Percentiles rank a stretch among this genome's conserved stretches.
These are phyloP conservation scores for Moesziomyces parantarcticus DNA, from an alignment of 1,284 basidiomycete species.

Conservation along the genomic window DNA sequence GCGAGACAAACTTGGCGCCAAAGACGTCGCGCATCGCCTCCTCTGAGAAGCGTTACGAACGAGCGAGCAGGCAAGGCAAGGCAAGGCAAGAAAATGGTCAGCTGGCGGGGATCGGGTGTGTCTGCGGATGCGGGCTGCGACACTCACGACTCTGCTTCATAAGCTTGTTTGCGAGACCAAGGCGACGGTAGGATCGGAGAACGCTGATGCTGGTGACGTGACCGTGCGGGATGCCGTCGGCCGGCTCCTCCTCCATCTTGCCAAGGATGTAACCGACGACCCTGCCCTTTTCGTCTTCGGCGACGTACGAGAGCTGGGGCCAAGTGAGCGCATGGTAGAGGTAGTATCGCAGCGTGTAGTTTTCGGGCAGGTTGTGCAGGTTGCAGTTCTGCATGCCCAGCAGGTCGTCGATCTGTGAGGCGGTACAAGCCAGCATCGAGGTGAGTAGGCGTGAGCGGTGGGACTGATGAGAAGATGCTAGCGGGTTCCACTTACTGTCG, in stretches of 20 bases:
- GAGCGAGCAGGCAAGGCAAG: neutral
- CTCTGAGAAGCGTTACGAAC: constrained; percentile 36
- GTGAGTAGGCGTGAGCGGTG: neutral
- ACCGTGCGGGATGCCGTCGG: constrained; percentile 66
- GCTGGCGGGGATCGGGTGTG: neutral
- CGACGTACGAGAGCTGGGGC: constrained; percentile 94
- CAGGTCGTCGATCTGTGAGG: constrained; percentile 59
- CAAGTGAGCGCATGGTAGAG: constrained; percentile 88
- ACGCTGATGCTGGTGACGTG: constrained; percentile 67
- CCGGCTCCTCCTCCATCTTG: constrained; percentile 76
- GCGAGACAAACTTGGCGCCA: constrained; percentile 62
- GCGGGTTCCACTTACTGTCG: constrained; percentile 15
- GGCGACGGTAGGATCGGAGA: constrained; percentile 61
- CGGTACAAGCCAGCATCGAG: neutral
- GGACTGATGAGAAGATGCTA: neutral
- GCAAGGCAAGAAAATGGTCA: neutral
- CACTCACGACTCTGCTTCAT: constrained; percentile 67
- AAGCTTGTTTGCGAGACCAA: constrained; percentile 66
- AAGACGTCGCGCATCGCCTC: constrained; percentile 66
- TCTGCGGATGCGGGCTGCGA: too few relatives aligned
- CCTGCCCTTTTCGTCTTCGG: constrained; percentile 86
- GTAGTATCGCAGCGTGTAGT: constrained; percentile 70
- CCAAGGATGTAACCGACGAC: constrained; percentile 94
- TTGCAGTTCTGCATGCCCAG: constrained; percentile 67
- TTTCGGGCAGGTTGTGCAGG: constrained; percentile 66